Evolutionary conservation across 1,139 yeast species (phyloP).

Genomic region (Sugiyamaella neomexicana): DNA sequence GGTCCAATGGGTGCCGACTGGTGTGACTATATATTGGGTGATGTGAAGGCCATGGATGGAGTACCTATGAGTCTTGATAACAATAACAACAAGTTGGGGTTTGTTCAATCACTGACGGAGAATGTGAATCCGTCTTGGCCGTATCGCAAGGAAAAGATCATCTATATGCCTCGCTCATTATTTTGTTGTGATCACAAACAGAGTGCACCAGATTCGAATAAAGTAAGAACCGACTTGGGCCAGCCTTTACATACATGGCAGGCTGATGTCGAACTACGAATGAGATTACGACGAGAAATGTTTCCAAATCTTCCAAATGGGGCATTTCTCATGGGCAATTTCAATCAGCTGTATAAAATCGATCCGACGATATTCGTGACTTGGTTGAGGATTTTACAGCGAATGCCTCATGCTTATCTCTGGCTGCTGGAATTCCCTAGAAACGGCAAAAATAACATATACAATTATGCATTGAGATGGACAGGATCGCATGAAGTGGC

Average conservation of each 20-base stretch:
- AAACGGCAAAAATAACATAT: constrained; percentile 35
- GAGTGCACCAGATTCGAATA: constrained; percentile 34
- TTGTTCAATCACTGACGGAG: neutral
- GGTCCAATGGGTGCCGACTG: constrained; percentile 41
- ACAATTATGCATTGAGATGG: constrained; percentile 35
- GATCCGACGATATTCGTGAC: constrained; percentile 38
- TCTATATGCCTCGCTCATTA: constrained; percentile 39
- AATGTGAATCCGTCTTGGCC: constrained; percentile 13
- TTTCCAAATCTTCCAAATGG: constrained; percentile 35
- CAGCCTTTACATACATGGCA: constrained; percentile 31
- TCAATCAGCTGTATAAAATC: constrained; percentile 41
- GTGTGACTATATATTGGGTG: constrained; percentile 40
- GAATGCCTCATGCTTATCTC: constrained; percentile 36
- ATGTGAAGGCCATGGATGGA: constrained; percentile 27
- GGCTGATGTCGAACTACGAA: constrained; percentile 31
- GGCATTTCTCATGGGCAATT: constrained; percentile 39
- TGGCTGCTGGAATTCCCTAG: constrained; percentile 41
- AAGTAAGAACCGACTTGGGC: constrained; percentile 13
- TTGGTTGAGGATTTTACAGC: constrained; percentile 37
- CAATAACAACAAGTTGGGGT: neutral
- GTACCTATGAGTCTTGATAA: constrained; percentile 1
- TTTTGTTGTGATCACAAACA: constrained; percentile 42
- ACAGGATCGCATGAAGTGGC: constrained; percentile 30
- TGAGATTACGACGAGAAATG: constrained; percentile 31
- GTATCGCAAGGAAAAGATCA: constrained; percentile 35